Evolutionary conservation across 192 early-diverging fungal genomes (phyloP).

Genomic region (Coemansia sp.): DNA sequence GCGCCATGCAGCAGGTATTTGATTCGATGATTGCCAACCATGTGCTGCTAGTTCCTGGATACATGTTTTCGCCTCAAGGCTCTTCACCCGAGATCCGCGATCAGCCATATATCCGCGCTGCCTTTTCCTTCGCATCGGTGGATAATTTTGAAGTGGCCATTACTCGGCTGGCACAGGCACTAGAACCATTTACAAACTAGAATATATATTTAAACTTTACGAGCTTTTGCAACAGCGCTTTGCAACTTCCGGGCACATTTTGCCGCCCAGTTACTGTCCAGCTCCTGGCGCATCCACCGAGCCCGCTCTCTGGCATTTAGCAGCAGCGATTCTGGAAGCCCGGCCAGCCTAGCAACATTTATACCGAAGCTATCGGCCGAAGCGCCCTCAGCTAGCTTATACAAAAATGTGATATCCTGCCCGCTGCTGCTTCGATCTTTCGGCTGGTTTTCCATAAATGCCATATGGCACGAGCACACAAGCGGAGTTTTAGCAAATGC

Average conservation of each 20-base stretch:
- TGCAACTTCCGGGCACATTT: conserved; percentile 20
- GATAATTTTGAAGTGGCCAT: conserved; percentile 65
- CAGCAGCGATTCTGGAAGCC: conserved; percentile 71
- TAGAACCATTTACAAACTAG: conserved; percentile 42
- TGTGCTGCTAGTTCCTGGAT: conserved; percentile 71
- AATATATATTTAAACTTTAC: not conserved
- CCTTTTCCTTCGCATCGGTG: conserved; percentile 65
- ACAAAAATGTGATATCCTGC: conserved; percentile 87
- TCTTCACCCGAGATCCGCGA: conserved; percentile 42
- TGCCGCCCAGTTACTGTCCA: conserved; percentile 36
- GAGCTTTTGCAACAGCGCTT: conserved; percentile 22
- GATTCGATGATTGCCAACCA: conserved; percentile 64
- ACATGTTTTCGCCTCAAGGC: conserved; percentile 56
- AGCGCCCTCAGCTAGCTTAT: conserved; percentile 79
- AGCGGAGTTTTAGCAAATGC: conserved; percentile 25
- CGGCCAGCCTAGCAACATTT: conserved; percentile 94
- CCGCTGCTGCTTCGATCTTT: conserved; percentile 53
- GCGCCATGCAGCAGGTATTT: conserved; percentile 60
- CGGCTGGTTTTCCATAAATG: conserved; percentile 60
- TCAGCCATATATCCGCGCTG: conserved; percentile 63
- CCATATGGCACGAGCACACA: conserved; percentile 37
- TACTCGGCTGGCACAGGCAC: conserved; percentile 57
- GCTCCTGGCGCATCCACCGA: conserved; percentile 62
- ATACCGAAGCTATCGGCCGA: conserved; percentile 93
- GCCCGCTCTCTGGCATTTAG: conserved; percentile 68